Evolutionary conservation across 176 grass and related monocot species (phyloP).

Genomic region (Eragrostis nindensis): DNA sequence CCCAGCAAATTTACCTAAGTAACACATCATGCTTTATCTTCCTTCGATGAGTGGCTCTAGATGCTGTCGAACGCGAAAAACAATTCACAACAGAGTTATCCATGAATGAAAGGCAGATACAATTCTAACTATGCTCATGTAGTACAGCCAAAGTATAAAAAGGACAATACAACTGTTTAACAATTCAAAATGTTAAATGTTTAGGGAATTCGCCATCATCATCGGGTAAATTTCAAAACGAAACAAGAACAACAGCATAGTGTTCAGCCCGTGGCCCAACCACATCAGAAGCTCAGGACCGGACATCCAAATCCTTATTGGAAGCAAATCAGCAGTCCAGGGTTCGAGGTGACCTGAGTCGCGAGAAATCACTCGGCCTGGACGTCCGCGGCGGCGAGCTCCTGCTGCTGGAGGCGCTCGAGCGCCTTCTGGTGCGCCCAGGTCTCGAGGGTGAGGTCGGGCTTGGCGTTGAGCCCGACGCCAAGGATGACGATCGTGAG

Average conservation of each 20-base stretch:
- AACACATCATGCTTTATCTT: background rate
- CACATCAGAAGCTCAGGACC: conserved; percentile 11
- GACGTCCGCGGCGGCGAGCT: conserved; percentile 49
- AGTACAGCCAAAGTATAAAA: background rate
- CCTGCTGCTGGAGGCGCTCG: conserved; percentile 89
- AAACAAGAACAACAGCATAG: conserved; percentile 41
- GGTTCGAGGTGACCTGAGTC: conserved; percentile 40
- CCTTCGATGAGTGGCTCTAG: background rate
- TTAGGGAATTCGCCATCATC: conserved; percentile 33
- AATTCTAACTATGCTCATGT: conserved; percentile 13
- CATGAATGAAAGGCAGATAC: background rate
- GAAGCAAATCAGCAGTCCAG: conserved; percentile 40
- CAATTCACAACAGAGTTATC: conserved; percentile 11
- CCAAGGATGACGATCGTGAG: conserved; percentile 97
- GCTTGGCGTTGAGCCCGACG: conserved; percentile 96
- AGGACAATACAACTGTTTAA: conserved; percentile 31
- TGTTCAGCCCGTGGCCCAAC: conserved; percentile 28
- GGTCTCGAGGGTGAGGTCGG: conserved; percentile 95
- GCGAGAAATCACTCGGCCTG: conserved; percentile 57
- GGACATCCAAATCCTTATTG: conserved; percentile 49
- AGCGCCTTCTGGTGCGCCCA: conserved; percentile 97
- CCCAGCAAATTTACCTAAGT: conserved; percentile 11
- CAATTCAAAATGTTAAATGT: conserved; percentile 25
- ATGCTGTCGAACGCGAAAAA: background rate
- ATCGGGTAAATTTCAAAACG: conserved; percentile 24